Evolutionary conservation across 257 asterid species (phyloP).

Genomic region (Solanum chiquidenum): DNA sequence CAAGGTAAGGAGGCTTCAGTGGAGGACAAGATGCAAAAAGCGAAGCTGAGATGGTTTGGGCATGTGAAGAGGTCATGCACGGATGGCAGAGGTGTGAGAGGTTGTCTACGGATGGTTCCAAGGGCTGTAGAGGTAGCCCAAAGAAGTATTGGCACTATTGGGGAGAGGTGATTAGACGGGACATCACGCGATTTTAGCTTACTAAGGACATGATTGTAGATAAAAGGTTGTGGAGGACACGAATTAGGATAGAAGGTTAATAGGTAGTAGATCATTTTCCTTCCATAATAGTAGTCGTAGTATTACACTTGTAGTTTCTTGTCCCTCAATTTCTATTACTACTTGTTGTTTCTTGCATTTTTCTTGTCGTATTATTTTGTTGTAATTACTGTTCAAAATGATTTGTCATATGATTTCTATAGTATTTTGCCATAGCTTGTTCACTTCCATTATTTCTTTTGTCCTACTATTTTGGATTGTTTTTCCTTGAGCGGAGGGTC

Average conservation of each 20-base stretch:
- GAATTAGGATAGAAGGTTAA: not conserved
- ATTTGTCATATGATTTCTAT: not conserved
- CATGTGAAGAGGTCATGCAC: not conserved
- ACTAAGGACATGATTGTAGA: not conserved
- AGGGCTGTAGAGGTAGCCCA: not conserved
- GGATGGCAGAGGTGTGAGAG: not conserved
- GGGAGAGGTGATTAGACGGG: not conserved
- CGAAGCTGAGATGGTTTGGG: not conserved
- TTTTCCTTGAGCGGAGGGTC: not conserved
- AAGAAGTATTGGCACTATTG: too few species aligned
- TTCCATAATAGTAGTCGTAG: not conserved
- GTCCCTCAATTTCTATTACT: not conserved
- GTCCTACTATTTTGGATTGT: not conserved
- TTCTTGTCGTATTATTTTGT: not conserved
- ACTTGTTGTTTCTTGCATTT: not conserved
- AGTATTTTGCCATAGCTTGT: not conserved
- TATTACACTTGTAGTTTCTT: not conserved
- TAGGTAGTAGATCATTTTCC: not conserved
- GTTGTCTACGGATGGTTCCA: not conserved
- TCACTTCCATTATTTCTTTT: not conserved
- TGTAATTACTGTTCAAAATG: not conserved
- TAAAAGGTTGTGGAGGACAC: not conserved
- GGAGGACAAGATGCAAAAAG: not conserved
- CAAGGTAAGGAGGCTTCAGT: not conserved
- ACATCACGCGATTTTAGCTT: not conserved